A percentile compares a stretch with the other conserved stretches of the same genome.
phyloP scores from a whole-genome alignment of 1,284 basidiomycete species.

The Heliocybe sulcata region DNA sequence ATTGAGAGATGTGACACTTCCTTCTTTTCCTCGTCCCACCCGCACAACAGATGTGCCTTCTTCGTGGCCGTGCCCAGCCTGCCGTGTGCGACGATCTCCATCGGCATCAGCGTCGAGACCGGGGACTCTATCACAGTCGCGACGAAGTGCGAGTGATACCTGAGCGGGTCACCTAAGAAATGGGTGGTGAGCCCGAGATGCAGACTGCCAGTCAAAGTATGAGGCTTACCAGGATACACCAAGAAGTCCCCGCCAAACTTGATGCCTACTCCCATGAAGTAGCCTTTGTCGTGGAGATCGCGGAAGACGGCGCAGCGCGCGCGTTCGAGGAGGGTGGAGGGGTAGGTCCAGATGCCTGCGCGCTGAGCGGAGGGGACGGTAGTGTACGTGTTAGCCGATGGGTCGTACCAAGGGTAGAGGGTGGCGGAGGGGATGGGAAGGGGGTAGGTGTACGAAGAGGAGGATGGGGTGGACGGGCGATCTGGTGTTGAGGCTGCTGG shows the following conservation, averaged over 20 bases:
- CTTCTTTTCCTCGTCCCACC: constrained; percentile 71
- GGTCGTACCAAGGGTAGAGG: constrained; percentile 54
- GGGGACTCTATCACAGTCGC: constrained; percentile 73
- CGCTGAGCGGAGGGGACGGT: constrained; percentile 54
- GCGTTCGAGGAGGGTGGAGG: constrained; percentile 52
- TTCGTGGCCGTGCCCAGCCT: constrained; percentile 96
- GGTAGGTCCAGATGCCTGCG: constrained; percentile 77
- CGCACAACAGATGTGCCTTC: constrained; percentile 90
- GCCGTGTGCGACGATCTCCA: constrained; percentile 94
- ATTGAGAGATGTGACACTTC: constrained; percentile 75
- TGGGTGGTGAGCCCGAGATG: neutral
- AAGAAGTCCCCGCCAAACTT: constrained; percentile 96
- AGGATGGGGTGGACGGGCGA: constrained; percentile 14
- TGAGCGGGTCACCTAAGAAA: constrained; percentile 78
- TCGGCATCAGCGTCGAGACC: constrained; percentile 58
- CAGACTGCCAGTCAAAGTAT: constrained; percentile 5
- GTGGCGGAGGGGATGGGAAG: constrained; percentile 57
- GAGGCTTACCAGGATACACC: constrained; percentile 82
- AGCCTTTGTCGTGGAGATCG: constrained; percentile 74
- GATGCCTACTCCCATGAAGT: constrained; percentile 82
- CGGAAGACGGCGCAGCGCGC: constrained; percentile 78
- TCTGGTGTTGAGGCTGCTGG: constrained; percentile 13
- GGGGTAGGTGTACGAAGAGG: constrained; percentile 33
- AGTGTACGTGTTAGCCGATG: constrained; percentile 30
- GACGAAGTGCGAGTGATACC: constrained; percentile 97